Evolutionary conservation across 2,329 filamentous ascomycete genomes (phyloP).

Genomic region (Stachybotrys echinatus): DNA sequence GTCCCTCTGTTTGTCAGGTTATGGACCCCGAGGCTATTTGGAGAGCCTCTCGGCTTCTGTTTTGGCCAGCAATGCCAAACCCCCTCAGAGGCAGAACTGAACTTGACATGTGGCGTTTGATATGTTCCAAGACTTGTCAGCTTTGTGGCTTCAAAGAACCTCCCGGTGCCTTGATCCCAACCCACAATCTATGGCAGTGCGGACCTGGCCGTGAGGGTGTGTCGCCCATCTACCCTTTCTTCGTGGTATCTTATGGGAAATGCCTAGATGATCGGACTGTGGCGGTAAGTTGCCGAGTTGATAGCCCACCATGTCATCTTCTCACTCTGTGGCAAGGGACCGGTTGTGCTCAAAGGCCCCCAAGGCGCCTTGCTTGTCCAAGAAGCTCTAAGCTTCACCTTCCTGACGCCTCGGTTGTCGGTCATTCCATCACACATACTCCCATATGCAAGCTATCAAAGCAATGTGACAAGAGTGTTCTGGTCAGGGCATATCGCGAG

Average conservation of each 20-base stretch:
- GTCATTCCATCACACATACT: conserved; percentile 53
- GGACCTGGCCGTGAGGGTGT: conserved; percentile 59
- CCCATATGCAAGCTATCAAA: conserved; percentile 40
- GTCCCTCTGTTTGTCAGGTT: background rate
- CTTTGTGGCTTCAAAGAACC: conserved; percentile 50
- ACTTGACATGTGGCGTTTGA: conserved; percentile 70
- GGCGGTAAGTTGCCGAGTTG: conserved; percentile 49
- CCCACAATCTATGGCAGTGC: conserved; percentile 44
- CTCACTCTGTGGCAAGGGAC: background rate
- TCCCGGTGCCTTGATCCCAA: conserved; percentile 6
- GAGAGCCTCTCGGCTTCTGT: conserved; percentile 61
- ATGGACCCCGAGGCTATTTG: conserved; percentile 63
- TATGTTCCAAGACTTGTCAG: conserved; percentile 60
- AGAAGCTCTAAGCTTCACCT: conserved; percentile 12
- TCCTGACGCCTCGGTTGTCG: conserved; percentile 41
- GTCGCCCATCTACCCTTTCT: conserved; percentile 67
- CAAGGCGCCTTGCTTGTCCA: background rate
- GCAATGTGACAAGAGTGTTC: conserved; percentile 60
- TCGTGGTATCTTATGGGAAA: conserved; percentile 56
- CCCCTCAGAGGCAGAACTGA: conserved; percentile 63
- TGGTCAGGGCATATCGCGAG: conserved; percentile 32
- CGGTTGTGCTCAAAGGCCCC: background rate
- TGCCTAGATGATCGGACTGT: conserved; percentile 58
- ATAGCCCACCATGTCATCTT: background rate
- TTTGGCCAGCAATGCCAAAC: conserved; percentile 62